Percentiles rank a stretch among this genome's conserved stretches.
These are phyloP conservation scores for Fomitopsis serialis DNA, from an alignment of 768 basidiomycete genomes.

Conservation along the genomic window DNA sequence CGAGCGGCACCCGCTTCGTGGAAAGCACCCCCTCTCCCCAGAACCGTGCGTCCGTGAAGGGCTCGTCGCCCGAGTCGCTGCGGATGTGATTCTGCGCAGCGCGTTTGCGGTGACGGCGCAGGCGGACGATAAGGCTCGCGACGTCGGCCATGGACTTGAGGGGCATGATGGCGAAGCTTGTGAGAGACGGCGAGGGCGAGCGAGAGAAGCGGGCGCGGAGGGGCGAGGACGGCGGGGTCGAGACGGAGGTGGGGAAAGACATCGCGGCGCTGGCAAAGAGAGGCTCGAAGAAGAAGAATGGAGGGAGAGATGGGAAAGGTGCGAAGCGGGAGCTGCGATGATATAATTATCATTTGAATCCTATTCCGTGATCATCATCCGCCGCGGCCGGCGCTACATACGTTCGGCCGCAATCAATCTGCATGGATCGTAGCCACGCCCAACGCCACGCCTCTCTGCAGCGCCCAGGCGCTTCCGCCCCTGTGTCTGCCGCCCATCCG, in stretches of 20 bases:
- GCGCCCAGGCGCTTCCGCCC: too few species aligned
- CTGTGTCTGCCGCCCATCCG: too few species aligned
- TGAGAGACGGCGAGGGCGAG: slow-evolving; percentile 6
- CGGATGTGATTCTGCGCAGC: slow-evolving; percentile 24
- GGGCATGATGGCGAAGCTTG: slow-evolving; percentile 12
- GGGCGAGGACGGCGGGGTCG: slow-evolving; percentile 23
- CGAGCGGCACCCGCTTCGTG: slow-evolving; percentile 27
- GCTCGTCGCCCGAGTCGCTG: slow-evolving; percentile 30
- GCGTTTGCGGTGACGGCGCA: slow-evolving; percentile 32
- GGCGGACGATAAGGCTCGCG: slow-evolving; percentile 49
- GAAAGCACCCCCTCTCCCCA: slow-evolving; percentile 22
- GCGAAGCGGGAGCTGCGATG: slow-evolving; percentile 1
- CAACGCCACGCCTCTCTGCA: too few species aligned
- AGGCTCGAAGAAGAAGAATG: slow-evolving; percentile 2
- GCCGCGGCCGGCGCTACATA: too few species aligned
- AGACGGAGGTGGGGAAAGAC: slow-evolving; percentile 10
- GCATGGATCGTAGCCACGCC: too few species aligned
- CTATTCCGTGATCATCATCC: too few species aligned
- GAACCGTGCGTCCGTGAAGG: slow-evolving; percentile 32
- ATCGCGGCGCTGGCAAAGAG: slow-evolving; percentile 1
- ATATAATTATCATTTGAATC: neutral
- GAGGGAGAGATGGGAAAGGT: slow-evolving; percentile 4
- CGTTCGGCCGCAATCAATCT: too few species aligned
- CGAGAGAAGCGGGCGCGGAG: slow-evolving; percentile 15
- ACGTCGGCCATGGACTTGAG: slow-evolving; percentile 28